Conservation (phyloP, 2,329 filamentous ascomycete genomes). For the Rhynchosporium secalis region DNA sequence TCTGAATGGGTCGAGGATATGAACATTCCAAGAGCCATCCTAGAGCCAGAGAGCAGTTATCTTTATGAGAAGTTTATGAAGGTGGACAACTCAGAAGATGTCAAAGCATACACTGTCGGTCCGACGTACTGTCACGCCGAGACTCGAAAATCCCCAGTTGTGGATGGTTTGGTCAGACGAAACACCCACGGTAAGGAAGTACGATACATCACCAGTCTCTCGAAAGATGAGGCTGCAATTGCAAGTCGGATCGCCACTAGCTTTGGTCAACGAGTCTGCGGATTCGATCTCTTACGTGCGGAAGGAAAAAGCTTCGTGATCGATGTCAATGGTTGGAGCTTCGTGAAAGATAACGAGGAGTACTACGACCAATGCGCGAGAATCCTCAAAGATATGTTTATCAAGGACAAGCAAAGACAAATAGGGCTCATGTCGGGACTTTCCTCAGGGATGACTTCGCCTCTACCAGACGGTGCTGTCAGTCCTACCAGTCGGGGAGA, state of each 20-base stretch:
- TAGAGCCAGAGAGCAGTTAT: constrained; percentile 80
- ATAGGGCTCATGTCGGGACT: constrained; percentile 35
- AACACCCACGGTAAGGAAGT: constrained; percentile 98
- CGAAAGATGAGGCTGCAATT: constrained; percentile 76
- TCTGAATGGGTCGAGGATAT: constrained; percentile 87
- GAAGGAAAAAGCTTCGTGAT: constrained; percentile 94
- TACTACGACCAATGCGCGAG: constrained; percentile 91
- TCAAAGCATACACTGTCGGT: constrained; percentile 97
- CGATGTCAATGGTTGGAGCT: constrained; percentile 99
- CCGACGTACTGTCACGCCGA: constrained; percentile 93
- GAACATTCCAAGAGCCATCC: constrained; percentile 74
- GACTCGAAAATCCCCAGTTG: constrained; percentile 94
- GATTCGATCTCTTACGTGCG: constrained; percentile 89
- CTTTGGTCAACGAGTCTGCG: constrained; percentile 93
- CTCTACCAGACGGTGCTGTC: constrained; percentile 26
- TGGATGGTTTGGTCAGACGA: constrained; percentile 90
- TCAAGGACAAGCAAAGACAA: constrained; percentile 71
- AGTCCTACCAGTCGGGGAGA: constrained; percentile 30
- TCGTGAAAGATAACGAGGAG: constrained; percentile 98
- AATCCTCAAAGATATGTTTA: constrained; percentile 85
- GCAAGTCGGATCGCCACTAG: constrained; percentile 86
- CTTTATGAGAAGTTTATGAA: constrained; percentile 97
- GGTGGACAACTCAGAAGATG: constrained; percentile 95
- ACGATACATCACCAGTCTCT: constrained; percentile 87
- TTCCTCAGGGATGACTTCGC: constrained; percentile 34